phyloP scores from a whole-genome alignment of 1,139 yeast species.

The Suhomyces chickasaworum region DNA sequence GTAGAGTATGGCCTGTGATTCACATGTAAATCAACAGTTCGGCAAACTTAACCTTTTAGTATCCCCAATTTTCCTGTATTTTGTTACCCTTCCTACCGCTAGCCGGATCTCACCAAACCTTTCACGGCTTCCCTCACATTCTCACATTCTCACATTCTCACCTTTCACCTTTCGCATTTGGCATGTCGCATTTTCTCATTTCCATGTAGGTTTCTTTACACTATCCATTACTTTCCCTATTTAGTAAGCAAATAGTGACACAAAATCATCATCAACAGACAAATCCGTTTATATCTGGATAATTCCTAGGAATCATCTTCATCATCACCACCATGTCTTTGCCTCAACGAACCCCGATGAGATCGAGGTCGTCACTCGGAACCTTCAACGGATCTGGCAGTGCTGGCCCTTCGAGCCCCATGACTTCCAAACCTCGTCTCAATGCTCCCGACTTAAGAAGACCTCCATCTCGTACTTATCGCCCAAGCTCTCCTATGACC shows the following conservation, averaged over 20 bases:
- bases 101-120: too few species aligned
- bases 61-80: too few species aligned
- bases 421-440: conserved; percentile 11
- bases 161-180: too few species aligned
- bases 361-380: conserved; percentile 20
- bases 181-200: too few species aligned
- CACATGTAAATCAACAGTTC: too few species aligned
- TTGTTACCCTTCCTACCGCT: too few species aligned
- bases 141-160: too few species aligned
- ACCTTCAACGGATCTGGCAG: conserved; percentile 6
- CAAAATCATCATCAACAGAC: conserved; percentile 5
- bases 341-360: conserved; percentile 18
- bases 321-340: conserved; percentile 13
- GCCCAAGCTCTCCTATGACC: conserved; percentile 25
- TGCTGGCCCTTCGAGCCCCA: conserved; percentile 13
- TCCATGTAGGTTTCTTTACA: neutral
- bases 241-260: conserved; percentile 9
- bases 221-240: conserved; percentile 13
- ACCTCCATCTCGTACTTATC: conserved; percentile 25
- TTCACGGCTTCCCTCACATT: too few species aligned
- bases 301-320: neutral
- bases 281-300: neutral
- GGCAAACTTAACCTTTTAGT: too few species aligned
- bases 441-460: conserved; percentile 21
- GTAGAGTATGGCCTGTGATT: too few species aligned